phyloP scores from a whole-genome alignment of 1,284 basidiomycete species.

The Naganishia sp. region DNA sequence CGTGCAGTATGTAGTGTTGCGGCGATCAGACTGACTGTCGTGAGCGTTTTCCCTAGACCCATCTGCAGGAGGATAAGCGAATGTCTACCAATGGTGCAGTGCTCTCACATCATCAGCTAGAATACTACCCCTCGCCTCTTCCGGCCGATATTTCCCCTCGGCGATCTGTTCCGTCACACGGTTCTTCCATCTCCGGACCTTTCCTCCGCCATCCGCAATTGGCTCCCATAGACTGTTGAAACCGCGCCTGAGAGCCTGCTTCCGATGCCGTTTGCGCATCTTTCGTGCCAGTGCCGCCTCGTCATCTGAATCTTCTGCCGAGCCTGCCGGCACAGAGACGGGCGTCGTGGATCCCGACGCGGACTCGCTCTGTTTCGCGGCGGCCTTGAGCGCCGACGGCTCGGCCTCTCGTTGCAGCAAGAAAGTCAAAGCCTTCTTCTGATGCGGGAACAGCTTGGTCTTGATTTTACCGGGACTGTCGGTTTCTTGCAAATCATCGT shows the following conservation, averaged over 20 bases:
- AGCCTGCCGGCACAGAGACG: neutral
- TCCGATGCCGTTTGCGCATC: conserved; percentile 18
- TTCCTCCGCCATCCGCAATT: conserved; percentile 54
- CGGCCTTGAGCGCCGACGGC: conserved; percentile 44
- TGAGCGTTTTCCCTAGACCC: conserved; percentile 98
- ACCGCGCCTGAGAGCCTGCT: conserved; percentile 39
- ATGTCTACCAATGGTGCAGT: neutral
- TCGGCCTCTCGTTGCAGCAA: conserved; percentile 81
- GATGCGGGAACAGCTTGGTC: conserved; percentile 92
- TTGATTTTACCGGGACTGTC: conserved; percentile 77
- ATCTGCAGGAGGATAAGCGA: conserved; percentile 61
- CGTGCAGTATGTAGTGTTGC: conserved; percentile 73
- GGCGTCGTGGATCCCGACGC: conserved; percentile 4
- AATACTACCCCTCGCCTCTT: conserved; percentile 84
- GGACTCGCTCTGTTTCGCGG: conserved; percentile 37
- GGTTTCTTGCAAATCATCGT: conserved; percentile 81
- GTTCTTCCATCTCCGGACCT: conserved; percentile 73
- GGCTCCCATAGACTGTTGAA: conserved; percentile 46
- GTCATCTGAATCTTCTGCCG: conserved; percentile 38
- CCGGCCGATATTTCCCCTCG: conserved; percentile 59
- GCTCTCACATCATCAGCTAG: conserved; percentile 84
- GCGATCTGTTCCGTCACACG: conserved; percentile 73
- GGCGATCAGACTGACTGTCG: conserved; percentile 84
- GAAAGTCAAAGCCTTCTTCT: conserved; percentile 96
- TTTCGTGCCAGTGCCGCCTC: conserved; percentile 29